Evolutionary conservation across 768 basidiomycete genomes (phyloP).

Genomic region (Tricholoma bakamatsutake): DNA sequence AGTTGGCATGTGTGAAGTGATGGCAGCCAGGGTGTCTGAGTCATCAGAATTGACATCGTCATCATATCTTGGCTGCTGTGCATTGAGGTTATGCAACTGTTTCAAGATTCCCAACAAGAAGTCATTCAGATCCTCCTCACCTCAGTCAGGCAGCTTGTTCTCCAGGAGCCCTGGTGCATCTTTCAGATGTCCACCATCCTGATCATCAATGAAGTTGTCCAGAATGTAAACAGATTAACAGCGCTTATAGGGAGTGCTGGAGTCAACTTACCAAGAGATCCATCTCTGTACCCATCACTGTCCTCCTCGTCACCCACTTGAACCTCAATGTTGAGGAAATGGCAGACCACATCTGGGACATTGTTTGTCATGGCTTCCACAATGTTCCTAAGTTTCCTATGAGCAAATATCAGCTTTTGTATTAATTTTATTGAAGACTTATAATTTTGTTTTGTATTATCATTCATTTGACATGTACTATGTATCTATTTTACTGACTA

Average conservation of each 20-base stretch:
- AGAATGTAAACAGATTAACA: background rate
- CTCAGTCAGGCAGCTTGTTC: background rate
- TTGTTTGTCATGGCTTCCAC: constrained; percentile 1
- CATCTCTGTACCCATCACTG: background rate
- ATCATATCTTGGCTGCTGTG: too few relatives aligned
- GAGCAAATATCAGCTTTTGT: background rate
- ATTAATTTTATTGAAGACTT: background rate
- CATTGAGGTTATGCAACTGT: too few relatives aligned
- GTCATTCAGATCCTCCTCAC: background rate
- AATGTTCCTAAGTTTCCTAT: background rate
- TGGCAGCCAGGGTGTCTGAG: background rate
- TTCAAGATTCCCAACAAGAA: background rate
- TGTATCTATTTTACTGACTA: background rate
- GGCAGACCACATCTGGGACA: background rate
- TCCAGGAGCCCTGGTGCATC: background rate
- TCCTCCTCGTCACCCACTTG: background rate
- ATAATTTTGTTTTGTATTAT: background rate
- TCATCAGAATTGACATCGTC: background rate
- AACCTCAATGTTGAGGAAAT: constrained; percentile 2
- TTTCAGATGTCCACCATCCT: background rate
- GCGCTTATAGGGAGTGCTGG: background rate
- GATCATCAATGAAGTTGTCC: constrained; percentile 4
- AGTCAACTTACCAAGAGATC: background rate
- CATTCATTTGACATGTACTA: background rate
- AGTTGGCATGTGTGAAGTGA: background rate